Conservation (phyloP, 257 asterid genomes). For the Petunia secreta region DNA sequence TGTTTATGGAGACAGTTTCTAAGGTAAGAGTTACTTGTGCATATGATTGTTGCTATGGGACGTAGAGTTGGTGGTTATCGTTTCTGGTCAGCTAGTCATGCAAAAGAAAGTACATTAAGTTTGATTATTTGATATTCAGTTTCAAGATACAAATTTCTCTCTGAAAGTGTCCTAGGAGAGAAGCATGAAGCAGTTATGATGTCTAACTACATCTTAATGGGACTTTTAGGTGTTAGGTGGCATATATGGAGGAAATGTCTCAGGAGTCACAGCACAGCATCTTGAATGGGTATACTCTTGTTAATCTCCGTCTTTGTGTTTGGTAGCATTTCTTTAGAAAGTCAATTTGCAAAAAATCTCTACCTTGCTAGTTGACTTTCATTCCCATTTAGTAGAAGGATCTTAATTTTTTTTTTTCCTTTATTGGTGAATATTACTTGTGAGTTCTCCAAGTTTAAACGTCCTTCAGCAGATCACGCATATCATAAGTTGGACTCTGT, state of each 20-base stretch:
- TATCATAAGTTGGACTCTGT: too few species aligned
- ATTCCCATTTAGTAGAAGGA: neutral
- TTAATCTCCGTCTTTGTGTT: neutral
- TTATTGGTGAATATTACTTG: neutral
- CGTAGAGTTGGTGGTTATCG: neutral
- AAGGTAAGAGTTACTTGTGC: slow-evolving; percentile 58
- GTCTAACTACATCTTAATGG: slow-evolving; percentile 34
- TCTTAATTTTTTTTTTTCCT: neutral
- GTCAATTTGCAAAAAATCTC: neutral
- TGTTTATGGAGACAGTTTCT: slow-evolving; percentile 97
- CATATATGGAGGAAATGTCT: slow-evolving; percentile 72
- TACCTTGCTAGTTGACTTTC: neutral
- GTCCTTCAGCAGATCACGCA: neutral
- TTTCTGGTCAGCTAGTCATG: neutral
- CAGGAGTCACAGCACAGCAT: slow-evolving; percentile 93
- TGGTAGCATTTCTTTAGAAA: slow-evolving; percentile 8
- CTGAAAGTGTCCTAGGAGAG: neutral
- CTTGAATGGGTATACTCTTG: slow-evolving; percentile 74
- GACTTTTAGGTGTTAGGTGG: slow-evolving; percentile 82
- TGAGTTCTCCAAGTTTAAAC: neutral
- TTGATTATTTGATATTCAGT: neutral
- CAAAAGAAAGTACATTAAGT: neutral
- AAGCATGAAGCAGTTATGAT: neutral
- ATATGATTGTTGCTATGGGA: slow-evolving; percentile 4
- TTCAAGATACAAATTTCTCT: neutral